These are phyloP conservation scores for Ceratobasidium sp. DNA, from an alignment of 1,284 basidiomycete genomes.

Conservation along the genomic window DNA sequence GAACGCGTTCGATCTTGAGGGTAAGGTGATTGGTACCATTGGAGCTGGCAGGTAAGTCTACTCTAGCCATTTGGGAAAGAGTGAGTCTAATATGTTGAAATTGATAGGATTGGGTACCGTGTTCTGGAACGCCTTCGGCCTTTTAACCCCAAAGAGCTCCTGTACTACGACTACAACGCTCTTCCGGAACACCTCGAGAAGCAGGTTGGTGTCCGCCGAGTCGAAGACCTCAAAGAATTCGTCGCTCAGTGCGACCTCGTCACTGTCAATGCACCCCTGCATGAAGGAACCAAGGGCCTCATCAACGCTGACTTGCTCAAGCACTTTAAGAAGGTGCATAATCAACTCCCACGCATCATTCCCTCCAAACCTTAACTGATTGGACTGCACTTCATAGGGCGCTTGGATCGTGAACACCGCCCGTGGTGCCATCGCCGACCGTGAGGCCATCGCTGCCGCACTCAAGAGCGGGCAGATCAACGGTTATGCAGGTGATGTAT, in stretches of 20 bases:
- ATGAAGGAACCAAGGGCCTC: constrained; percentile 85
- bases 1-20: constrained; percentile 88
- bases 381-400: constrained; percentile 52
- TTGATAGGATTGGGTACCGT: constrained; percentile 81
- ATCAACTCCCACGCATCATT: not conserved
- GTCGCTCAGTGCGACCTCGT: constrained; percentile 83
- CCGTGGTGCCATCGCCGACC: constrained; percentile 91
- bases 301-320: constrained; percentile 84
- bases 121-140: constrained; percentile 88
- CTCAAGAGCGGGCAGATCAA: constrained; percentile 79
- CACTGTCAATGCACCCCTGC: constrained; percentile 91
- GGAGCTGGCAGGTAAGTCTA: constrained; percentile 68
- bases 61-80: not conserved
- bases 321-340: constrained; percentile 80
- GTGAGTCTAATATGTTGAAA: not conserved
- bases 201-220: constrained; percentile 77
- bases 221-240: constrained; percentile 87
- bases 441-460: constrained; percentile 81
- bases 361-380: not conserved
- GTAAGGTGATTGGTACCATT: constrained; percentile 90
- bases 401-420: constrained; percentile 94
- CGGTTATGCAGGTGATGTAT: constrained; percentile 76
- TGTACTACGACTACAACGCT: constrained; percentile 92
- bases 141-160: constrained; percentile 90
- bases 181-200: constrained; percentile 77